A percentile compares a stretch with the other conserved stretches of the same genome.
Evolutionary conservation across 2,329 filamentous ascomycete genomes (phyloP).

Genomic region (Penicillium italicum): DNA sequence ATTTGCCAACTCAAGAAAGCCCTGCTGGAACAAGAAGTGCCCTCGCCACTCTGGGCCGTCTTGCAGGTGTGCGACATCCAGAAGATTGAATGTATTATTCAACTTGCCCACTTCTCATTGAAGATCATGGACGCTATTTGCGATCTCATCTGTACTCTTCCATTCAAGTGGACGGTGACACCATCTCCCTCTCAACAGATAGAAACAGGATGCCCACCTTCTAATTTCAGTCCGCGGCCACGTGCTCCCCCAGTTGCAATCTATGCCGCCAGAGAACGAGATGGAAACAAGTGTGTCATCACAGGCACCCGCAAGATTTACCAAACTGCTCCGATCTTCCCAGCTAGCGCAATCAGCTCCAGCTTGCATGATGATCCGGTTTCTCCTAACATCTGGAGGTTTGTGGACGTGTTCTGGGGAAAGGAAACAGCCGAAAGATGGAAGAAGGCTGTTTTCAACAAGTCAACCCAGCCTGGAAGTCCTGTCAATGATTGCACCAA

Average conservation of each 20-base stretch:
- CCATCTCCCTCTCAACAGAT: not conserved
- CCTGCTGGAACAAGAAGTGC: not conserved
- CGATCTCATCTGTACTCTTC: not conserved
- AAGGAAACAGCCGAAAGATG: not conserved
- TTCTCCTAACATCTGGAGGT: conserved; percentile 1
- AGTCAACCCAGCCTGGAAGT: not conserved
- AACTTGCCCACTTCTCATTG: not conserved
- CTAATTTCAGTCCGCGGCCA: not conserved
- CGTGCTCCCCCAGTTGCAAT: not conserved
- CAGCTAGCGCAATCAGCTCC: not conserved
- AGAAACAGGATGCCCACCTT: not conserved
- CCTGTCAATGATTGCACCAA: conserved; percentile 2
- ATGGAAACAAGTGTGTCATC: conserved; percentile 6
- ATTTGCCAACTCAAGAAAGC: not conserved
- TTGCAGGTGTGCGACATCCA: conserved; percentile 9
- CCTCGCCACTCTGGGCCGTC: conserved; percentile 8
- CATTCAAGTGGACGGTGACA: conserved; percentile 1
- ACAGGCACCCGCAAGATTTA: conserved; percentile 4
- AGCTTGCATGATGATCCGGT: not conserved
- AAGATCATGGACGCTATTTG: not conserved
- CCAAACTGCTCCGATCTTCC: conserved; percentile 2
- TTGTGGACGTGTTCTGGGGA: conserved; percentile 7
- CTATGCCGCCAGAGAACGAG: conserved; percentile 4
- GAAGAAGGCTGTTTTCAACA: conserved; percentile 2
- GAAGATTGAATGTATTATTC: not conserved